These are phyloP conservation scores for Pistacia integerrima DNA, from an alignment of 345 rosid species.

Conservation along the genomic window DNA sequence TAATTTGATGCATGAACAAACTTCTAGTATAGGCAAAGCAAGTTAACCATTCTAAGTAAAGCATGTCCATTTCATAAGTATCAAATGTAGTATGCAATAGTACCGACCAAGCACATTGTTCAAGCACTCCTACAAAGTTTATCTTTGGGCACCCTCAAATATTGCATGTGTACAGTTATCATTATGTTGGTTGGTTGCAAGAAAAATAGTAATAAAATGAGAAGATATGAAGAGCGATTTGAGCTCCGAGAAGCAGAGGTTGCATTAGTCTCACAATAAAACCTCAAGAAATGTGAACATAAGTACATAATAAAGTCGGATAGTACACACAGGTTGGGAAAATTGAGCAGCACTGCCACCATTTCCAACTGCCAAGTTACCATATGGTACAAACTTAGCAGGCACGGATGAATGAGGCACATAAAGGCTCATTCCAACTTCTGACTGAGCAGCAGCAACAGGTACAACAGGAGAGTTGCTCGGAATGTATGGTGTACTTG, in stretches of 20 bases:
- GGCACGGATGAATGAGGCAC: constrained; percentile 49
- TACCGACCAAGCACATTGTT: neutral
- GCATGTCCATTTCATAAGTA: no score
- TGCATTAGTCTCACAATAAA: neutral
- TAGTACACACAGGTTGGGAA: constrained; percentile 62
- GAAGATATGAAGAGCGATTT: neutral
- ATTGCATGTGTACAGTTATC: neutral
- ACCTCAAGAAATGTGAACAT: constrained; percentile 1
- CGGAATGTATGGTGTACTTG: constrained; percentile 55
- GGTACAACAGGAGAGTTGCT: constrained; percentile 51
- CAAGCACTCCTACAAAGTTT: neutral
- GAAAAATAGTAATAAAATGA: neutral
- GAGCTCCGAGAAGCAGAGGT: neutral
- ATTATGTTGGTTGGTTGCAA: neutral
- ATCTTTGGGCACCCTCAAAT: neutral
- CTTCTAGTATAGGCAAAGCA: no score
- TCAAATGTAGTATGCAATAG: no score
- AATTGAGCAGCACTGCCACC: constrained; percentile 45
- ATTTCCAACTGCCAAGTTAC: constrained; percentile 48
- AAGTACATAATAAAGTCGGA: constrained; percentile 9
- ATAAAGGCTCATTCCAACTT: constrained; percentile 50
- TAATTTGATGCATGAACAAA: no score
- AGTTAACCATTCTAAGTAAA: no score
- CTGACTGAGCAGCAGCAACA: constrained; percentile 56
- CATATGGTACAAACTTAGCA: constrained; percentile 59